phyloP scores from a whole-genome alignment of 2,329 filamentous ascomycete genomes.

The Tolypocladium endophyticum region DNA sequence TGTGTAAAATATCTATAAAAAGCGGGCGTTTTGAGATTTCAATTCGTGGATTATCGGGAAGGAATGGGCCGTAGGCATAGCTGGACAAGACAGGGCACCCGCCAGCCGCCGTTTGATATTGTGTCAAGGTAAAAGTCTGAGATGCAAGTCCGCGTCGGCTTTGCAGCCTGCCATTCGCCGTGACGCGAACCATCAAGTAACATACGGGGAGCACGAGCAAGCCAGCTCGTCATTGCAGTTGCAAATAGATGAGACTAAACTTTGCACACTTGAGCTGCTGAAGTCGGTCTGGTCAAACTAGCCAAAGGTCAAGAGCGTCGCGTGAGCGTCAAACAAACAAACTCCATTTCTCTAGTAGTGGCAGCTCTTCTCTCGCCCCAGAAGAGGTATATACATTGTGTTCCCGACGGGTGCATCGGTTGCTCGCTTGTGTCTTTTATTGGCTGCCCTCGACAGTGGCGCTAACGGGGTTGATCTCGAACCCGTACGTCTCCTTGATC shows the following conservation, averaged over 20 bases:
- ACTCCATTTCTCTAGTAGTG: slow-evolving; percentile 30
- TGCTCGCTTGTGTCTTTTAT: slow-evolving; percentile 12
- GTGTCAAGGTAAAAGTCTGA: neutral
- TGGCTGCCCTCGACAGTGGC: slow-evolving; percentile 35
- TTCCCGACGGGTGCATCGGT: slow-evolving; percentile 7
- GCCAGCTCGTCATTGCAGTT: neutral
- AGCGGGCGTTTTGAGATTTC: neutral
- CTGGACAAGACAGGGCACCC: neutral
- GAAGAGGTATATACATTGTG: slow-evolving; percentile 25
- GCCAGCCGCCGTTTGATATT: neutral
- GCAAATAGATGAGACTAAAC: slow-evolving; percentile 9
- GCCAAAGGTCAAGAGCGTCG: neutral
- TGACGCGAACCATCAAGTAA: slow-evolving; percentile 4
- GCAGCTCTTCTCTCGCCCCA: slow-evolving; percentile 21
- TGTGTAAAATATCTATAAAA: neutral
- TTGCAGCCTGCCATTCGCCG: neutral
- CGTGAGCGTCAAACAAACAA: slow-evolving; percentile 15
- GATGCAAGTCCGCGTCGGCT: neutral
- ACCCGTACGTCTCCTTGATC: slow-evolving; percentile 77
- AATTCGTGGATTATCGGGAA: neutral
- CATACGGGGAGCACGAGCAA: neutral
- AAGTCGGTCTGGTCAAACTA: neutral
- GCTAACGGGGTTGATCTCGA: slow-evolving; percentile 64
- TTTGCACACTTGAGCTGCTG: neutral
- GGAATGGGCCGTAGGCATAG: neutral